Percentiles rank a stretch among this genome's conserved stretches.
Conservation (phyloP, 2,329 filamentous ascomycete genomes). For the Diaporthe ilicicola region DNA sequence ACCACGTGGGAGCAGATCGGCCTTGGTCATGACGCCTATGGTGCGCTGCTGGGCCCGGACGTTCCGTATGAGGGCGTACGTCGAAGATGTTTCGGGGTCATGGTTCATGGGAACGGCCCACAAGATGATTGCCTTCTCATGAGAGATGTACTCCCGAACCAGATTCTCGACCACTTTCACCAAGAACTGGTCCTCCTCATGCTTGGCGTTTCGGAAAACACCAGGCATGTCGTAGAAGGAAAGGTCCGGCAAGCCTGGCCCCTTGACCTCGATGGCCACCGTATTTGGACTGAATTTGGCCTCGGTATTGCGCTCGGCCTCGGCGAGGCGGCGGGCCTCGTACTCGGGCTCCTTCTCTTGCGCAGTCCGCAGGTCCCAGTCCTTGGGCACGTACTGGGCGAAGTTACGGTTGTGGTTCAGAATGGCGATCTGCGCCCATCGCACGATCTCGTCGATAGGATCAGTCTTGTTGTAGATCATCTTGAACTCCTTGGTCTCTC, state of each 20-base stretch:
- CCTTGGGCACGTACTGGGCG: constrained; percentile 61
- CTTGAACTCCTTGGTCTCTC: constrained; percentile 67
- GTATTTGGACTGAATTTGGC: constrained; percentile 85
- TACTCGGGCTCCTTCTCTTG: constrained; percentile 32
- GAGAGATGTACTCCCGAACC: constrained; percentile 73
- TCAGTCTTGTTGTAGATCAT: constrained; percentile 68
- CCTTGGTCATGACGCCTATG: constrained; percentile 85
- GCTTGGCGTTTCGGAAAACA: constrained; percentile 75
- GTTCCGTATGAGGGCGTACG: constrained; percentile 69
- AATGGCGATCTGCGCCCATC: constrained; percentile 79
- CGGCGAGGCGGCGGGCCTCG: constrained; percentile 36
- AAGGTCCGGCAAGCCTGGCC: constrained; percentile 74
- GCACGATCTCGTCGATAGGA: constrained; percentile 73
- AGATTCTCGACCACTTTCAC: constrained; percentile 78
- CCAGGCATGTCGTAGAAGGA: constrained; percentile 89
- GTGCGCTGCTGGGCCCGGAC: constrained; percentile 66
- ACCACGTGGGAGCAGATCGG: constrained; percentile 71
- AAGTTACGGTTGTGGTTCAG: constrained; percentile 70
- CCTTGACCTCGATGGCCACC: constrained; percentile 78
- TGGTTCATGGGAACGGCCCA: constrained; percentile 81
- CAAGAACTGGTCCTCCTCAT: constrained; percentile 71
- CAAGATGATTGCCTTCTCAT: constrained; percentile 77
- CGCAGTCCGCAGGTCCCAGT: constrained; percentile 40
- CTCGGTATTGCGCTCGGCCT: constrained; percentile 53
- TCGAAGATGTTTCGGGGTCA: constrained; percentile 79